Percentiles rank a stretch among this genome's conserved stretches.
phyloP scores from a whole-genome alignment of 192 early-diverging fungal species.

The Mortierella claussenii region DNA sequence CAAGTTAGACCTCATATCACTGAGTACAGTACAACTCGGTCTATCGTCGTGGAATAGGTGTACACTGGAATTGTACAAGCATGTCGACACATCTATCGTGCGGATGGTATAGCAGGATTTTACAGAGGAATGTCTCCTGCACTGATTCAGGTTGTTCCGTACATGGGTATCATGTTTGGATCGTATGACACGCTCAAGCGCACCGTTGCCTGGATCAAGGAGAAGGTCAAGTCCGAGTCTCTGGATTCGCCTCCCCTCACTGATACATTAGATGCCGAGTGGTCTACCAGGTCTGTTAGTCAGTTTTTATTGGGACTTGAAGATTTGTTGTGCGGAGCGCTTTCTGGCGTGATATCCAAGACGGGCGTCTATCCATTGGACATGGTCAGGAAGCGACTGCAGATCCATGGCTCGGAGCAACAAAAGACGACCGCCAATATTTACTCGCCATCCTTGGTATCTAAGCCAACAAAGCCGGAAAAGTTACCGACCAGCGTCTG shows the following conservation, averaged over 20 bases:
- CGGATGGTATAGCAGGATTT: conserved; percentile 87
- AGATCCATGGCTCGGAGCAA: conserved; percentile 59
- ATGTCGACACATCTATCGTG: conserved; percentile 66
- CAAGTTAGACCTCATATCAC: too few relatives aligned
- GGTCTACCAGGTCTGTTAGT: not conserved
- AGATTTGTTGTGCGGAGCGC: conserved; percentile 81
- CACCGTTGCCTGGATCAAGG: conserved; percentile 47
- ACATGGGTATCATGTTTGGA: conserved; percentile 94
- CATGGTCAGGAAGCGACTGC: conserved; percentile 81
- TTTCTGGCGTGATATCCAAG: conserved; percentile 86
- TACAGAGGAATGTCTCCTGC: conserved; percentile 88
- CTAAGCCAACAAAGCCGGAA: not conserved
- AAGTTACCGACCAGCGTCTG: conserved; percentile 64
- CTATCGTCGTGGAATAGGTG: conserved; percentile 41
- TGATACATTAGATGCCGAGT: not conserved
- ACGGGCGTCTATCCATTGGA: conserved; percentile 92
- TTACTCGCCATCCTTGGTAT: conserved; percentile 37
- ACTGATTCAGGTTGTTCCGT: conserved; percentile 90
- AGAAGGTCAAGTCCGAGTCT: conserved; percentile 5
- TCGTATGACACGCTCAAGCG: conserved; percentile 72
- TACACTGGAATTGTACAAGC: conserved; percentile 77
- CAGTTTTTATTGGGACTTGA: conserved; percentile 51
- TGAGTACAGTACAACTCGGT: too few relatives aligned
- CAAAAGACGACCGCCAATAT: conserved; percentile 8
- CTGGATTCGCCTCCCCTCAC: conserved; percentile 11